phyloP scores from a whole-genome alignment of 1,139 yeast species.

The Suhomyces wounanorum region DNA sequence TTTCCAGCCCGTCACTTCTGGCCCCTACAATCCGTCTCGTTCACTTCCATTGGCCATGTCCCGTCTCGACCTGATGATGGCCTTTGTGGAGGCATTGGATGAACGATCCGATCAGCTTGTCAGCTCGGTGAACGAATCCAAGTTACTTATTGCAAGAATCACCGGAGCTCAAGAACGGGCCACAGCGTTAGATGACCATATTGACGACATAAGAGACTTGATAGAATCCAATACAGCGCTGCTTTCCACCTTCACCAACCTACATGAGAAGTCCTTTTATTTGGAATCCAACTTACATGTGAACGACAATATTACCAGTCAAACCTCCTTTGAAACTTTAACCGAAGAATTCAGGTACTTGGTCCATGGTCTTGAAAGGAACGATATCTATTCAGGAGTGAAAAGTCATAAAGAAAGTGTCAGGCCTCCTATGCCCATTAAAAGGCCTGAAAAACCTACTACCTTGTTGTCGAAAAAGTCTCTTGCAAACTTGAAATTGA shows the following conservation, averaged over 20 bases:
- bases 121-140: conserved; percentile 26
- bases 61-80: conserved; percentile 32
- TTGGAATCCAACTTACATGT: conserved; percentile 36
- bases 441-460: neutral
- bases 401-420: neutral
- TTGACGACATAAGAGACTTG: conserved; percentile 32
- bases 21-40: neutral
- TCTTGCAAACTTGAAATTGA: conserved; percentile 40
- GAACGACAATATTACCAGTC: conserved; percentile 41
- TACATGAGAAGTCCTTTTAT: conserved; percentile 35
- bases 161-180: conserved; percentile 25
- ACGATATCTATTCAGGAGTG: conserved; percentile 10
- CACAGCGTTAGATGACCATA: conserved; percentile 30
- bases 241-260: conserved; percentile 31
- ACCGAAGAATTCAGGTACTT: conserved; percentile 40
- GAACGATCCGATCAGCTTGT: conserved; percentile 28
- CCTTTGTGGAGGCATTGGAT: conserved; percentile 35
- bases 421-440: neutral
- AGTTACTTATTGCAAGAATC: conserved; percentile 25
- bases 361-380: conserved; percentile 16
- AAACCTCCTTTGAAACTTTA: conserved; percentile 53
- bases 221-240: conserved; percentile 26
- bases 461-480: conserved; percentile 24
- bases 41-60: conserved; percentile 14
- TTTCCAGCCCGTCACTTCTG: neutral